Conservation (phyloP, 345 rosid species). For the Aquilaria malaccensis region DNA sequence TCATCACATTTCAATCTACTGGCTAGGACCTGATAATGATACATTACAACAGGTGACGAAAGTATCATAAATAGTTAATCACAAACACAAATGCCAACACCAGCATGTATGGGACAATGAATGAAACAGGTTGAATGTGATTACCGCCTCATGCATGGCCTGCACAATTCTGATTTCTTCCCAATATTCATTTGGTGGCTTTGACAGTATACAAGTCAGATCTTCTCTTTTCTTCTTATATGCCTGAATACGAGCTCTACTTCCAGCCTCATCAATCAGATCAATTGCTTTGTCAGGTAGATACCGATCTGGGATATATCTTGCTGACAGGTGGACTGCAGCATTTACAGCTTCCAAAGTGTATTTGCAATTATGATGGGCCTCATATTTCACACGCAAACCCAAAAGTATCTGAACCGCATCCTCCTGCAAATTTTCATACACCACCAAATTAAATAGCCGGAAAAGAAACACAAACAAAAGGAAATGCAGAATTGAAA, state of each 20-base stretch:
- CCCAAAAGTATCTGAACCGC: constrained; percentile 83
- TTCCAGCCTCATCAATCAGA: constrained; percentile 97
- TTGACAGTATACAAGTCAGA: constrained; percentile 66
- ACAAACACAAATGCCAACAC: neutral
- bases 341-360: constrained; percentile 85
- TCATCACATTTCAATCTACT: constrained; percentile 46
- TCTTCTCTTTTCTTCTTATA: constrained; percentile 81
- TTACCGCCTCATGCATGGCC: constrained; percentile 98
- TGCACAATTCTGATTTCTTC: constrained; percentile 92
- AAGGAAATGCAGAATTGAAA: constrained; percentile 10
- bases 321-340: constrained; percentile 78
- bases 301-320: constrained; percentile 85
- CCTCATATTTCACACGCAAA: constrained; percentile 81
- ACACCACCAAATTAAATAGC: constrained; percentile 18
- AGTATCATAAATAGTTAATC: constrained; percentile 11
- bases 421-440: constrained; percentile 59
- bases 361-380: constrained; percentile 81
- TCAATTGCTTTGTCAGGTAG: constrained; percentile 99
- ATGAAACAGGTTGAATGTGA: constrained; percentile 4
- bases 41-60: neutral
- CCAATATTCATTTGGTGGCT: constrained; percentile 92
- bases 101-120: neutral
- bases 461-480: neutral
- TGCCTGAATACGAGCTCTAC: constrained; percentile 86
- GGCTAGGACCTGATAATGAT: constrained; percentile 41